A percentile compares a stretch with the other conserved stretches of the same genome.
phyloP scores from a whole-genome alignment of 345 rosid genomes.

The Aquilaria malaccensis region DNA sequence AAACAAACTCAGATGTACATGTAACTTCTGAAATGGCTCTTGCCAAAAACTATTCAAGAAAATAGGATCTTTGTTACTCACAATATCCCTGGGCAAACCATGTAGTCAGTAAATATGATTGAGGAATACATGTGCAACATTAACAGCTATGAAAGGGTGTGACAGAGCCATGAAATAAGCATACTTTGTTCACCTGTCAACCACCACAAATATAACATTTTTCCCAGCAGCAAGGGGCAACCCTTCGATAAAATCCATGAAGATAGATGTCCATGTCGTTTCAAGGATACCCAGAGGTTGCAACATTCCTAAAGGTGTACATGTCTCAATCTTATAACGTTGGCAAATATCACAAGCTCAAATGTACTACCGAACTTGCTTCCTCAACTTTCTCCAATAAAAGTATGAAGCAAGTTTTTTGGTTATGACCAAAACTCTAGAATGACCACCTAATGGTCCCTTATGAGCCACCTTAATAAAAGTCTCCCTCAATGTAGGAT shows the following conservation, averaged over 20 bases:
- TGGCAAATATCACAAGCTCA: neutral
- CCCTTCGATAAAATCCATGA: neutral
- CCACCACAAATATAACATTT: neutral
- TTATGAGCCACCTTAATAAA: neutral
- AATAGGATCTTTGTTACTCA: neutral
- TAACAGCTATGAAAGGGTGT: neutral
- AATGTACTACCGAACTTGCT: neutral
- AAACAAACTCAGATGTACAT: neutral
- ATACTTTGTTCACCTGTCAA: neutral
- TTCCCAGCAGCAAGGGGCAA: neutral
- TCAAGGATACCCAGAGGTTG: neutral
- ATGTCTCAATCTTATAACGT: too few species aligned
- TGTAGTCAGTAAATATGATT: neutral
- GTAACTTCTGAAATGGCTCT: neutral
- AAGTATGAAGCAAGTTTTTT: neutral
- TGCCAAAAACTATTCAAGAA: neutral
- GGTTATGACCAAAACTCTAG: neutral
- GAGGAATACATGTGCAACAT: neutral
- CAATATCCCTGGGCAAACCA: neutral
- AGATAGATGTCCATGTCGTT: neutral
- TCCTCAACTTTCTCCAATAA: neutral
- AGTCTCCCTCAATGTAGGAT: neutral
- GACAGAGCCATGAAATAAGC: neutral
- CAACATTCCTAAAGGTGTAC: neutral
- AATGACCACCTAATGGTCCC: neutral